Evolutionary conservation across 2,329 filamentous ascomycete species (phyloP).

Genomic region (Aspergillus fumigatus): DNA sequence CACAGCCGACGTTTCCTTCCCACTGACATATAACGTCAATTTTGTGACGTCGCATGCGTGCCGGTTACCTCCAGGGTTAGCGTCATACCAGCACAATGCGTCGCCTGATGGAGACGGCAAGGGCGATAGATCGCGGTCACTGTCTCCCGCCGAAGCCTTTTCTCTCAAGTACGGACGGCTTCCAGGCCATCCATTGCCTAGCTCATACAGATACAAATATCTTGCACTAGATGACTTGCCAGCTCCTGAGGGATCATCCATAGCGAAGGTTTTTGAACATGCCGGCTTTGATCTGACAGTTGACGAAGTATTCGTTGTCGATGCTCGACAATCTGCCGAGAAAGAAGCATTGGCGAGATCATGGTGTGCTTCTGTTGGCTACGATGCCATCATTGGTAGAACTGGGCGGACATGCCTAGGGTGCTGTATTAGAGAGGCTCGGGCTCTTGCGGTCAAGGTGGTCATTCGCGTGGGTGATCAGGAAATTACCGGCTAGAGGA

Average conservation of each 20-base stretch:
- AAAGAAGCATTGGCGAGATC: constrained; percentile 41
- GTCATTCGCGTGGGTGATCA: constrained; percentile 36
- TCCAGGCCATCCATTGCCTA: constrained; percentile 37
- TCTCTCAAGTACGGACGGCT: constrained; percentile 17
- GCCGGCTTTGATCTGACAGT: constrained; percentile 3
- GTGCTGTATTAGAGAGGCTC: constrained; percentile 42
- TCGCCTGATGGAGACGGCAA: background rate
- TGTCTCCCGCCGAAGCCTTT: constrained; percentile 4
- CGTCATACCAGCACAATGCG: constrained; percentile 5
- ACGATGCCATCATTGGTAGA: constrained; percentile 39
- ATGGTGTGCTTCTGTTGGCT: constrained; percentile 42
- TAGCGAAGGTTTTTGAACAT: constrained; percentile 2
- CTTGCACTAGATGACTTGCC: constrained; percentile 24
- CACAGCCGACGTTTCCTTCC: constrained; percentile 27
- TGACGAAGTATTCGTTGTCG: constrained; percentile 30
- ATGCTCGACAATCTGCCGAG: constrained; percentile 30
- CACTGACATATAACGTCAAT: constrained; percentile 48
- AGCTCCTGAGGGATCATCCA: constrained; percentile 10
- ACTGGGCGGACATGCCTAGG: constrained; percentile 36
- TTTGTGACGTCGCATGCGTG: constrained; percentile 55
- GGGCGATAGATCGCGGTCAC: background rate
- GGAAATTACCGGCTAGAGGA: background rate
- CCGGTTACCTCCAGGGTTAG: constrained; percentile 39
- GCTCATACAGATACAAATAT: constrained; percentile 29
- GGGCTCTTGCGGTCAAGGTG: constrained; percentile 34